Evolutionary conservation across 1,284 basidiomycete genomes (phyloP), one percentile per base, ranked within the genome.

Genomic region (Chiua sp.): DNA sequence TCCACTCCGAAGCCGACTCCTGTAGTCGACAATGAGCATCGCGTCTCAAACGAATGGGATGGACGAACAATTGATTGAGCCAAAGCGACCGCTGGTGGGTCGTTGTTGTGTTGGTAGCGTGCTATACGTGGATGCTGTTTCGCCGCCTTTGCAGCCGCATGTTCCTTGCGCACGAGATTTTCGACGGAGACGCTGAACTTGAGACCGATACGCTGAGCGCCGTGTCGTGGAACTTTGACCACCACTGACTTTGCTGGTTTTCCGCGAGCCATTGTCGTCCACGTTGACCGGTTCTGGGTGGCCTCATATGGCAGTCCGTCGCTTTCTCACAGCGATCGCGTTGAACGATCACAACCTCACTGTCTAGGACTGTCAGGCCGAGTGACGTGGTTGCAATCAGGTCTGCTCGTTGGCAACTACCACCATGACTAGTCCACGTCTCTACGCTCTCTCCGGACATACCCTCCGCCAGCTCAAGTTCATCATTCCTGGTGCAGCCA

Each of bases 1-100:
- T 93, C 91, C 91, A 93, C 64, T 92, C 89, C 5, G 90, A 92
- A 18, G 91, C 90, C 69, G 83, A 87, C 70, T 92, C 90, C 91
- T 92, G 57, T 26, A 44, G 18, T 56, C n/a, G 10, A 33, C 12
- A 42, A 59, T 65, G 47, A 63, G 57, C 47, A 23, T 16, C 50
- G 51, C 50, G 37, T 10, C 7, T 47, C 15, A n/a, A 20, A 47
- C 22, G 8, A 20, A 15, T 11, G 22, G 23, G 35, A 46, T 12
- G 37, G 28, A 82, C 83, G 55, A 63, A 91, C 89, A 62, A 90
- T 83, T 33, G 87, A 87, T 55, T 84, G 82, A 13, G 80, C 79
- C 35, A 90, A 72, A 50, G 76, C 70, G 55, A 78, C 68, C 11
- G 62, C 74, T 7, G 79, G 71, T 3, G 80, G 76, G 57, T 90